phyloP scores from a whole-genome alignment of 495 filamentous ascomycete species.

The Corynascus novoguineensis region DNA sequence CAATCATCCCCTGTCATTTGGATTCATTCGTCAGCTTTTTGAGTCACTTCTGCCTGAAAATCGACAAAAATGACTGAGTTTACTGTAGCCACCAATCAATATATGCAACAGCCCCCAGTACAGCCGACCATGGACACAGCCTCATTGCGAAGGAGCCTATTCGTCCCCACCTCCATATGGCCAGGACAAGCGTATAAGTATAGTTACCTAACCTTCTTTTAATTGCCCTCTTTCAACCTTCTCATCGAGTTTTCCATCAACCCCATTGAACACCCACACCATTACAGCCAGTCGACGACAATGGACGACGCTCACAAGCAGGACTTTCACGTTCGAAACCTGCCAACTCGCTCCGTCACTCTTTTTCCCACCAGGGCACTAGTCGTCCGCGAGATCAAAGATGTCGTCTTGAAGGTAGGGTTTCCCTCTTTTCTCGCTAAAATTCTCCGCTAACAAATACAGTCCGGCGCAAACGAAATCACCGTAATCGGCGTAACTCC shows the following conservation, averaged over 20 bases:
- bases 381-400: conserved; percentile 57
- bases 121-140: not conserved
- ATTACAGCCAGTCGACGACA: not conserved
- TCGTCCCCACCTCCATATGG: no score
- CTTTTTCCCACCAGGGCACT: conserved; percentile 58
- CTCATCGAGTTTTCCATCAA: not conserved
- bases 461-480: conserved; percentile 61
- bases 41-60: conserved; percentile 1
- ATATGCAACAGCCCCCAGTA: not conserved
- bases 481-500: conserved; percentile 60
- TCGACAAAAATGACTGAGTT: not conserved
- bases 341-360: conserved; percentile 55
- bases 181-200: conserved; percentile 3
- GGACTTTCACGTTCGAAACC: conserved; percentile 47
- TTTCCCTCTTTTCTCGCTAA: not conserved
- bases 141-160: no score
- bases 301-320: conserved; percentile 36
- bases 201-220: not conserved
- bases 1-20: not conserved
- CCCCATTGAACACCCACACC: not conserved
- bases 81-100: conserved; percentile 3
- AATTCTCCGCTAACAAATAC: conserved; percentile 3
- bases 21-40: not conserved
- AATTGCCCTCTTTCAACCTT: not conserved
- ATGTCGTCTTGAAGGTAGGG: conserved; percentile 52